Percentiles rank a stretch among this genome's conserved stretches.
Evolutionary conservation across 768 basidiomycete genomes (phyloP).

Genomic region (Leccinum fibrillosum): DNA sequence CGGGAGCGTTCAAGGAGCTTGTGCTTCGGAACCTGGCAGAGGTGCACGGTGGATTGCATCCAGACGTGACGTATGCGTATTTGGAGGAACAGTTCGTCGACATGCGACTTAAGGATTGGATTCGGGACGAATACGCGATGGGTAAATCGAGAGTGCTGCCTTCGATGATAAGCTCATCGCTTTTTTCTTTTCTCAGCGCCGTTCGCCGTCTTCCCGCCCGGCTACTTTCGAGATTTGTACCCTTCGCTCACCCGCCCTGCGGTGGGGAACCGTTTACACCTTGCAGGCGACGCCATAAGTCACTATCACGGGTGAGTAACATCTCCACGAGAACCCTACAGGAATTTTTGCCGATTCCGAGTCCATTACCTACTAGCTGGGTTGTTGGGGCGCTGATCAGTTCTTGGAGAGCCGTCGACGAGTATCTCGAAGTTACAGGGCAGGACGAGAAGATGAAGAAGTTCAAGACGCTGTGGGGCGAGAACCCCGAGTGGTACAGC

Average conservation of each 20-base stretch:
- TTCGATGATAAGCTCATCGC: neutral
- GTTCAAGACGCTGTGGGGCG: neutral
- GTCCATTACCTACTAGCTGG: neutral
- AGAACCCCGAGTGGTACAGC: neutral
- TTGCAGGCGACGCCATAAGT: slow-evolving; percentile 1
- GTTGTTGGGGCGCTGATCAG: neutral
- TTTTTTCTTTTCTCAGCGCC: neutral
- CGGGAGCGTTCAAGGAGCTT: neutral
- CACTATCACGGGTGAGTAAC: neutral
- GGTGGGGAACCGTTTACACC: neutral
- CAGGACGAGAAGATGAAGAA: neutral
- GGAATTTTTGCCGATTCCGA: neutral
- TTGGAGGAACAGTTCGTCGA: neutral
- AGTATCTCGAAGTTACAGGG: neutral
- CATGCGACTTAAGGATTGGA: neutral
- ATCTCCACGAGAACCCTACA: neutral
- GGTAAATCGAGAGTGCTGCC: neutral
- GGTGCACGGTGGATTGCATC: neutral
- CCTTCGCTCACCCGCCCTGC: neutral
- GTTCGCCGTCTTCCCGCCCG: neutral
- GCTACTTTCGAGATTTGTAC: neutral
- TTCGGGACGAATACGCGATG: neutral
- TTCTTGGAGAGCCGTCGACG: neutral
- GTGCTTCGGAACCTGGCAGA: neutral
- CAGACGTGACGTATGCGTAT: neutral